These are phyloP conservation scores for Ophiocordyceps camponoti-floridani DNA, from an alignment of 2,329 filamentous ascomycete species.

Conservation along the genomic window DNA sequence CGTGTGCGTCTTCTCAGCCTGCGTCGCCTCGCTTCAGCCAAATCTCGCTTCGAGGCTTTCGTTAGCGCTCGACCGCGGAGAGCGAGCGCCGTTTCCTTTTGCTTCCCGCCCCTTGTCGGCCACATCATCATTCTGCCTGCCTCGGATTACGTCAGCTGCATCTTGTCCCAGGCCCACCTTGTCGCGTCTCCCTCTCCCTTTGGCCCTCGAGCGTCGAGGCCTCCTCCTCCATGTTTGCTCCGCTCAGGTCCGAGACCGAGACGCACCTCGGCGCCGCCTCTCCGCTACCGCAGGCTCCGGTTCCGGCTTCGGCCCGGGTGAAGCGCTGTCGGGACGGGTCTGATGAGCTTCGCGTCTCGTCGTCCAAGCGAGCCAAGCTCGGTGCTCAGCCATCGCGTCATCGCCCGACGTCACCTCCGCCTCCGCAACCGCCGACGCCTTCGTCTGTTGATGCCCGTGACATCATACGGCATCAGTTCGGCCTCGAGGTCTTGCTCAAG, in stretches of 20 bases:
- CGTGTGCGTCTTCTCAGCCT: slow-evolving; percentile 10
- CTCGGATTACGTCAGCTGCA: slow-evolving; percentile 17
- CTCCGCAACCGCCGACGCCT: background rate
- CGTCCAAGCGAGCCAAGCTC: slow-evolving; percentile 24
- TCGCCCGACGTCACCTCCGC: background rate
- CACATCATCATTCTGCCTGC: slow-evolving; percentile 13
- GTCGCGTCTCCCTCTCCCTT: background rate
- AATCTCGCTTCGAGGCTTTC: slow-evolving; percentile 22
- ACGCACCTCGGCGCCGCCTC: slow-evolving; percentile 1
- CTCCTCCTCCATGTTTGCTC: background rate
- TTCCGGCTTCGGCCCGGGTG: slow-evolving; percentile 7
- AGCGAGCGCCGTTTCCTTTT: slow-evolving; percentile 22
- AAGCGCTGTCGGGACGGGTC: slow-evolving; percentile 19
- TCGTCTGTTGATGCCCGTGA: slow-evolving; percentile 38
- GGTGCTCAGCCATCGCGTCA: slow-evolving; percentile 7
- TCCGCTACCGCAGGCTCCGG: background rate
- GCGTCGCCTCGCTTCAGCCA: slow-evolving; percentile 1
- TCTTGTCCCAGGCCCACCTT: background rate
- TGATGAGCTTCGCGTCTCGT: slow-evolving; percentile 11
- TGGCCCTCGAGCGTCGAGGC: background rate
- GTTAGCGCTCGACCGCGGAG: slow-evolving; percentile 27
- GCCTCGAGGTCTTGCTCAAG: slow-evolving; percentile 81
- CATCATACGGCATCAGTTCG: slow-evolving; percentile 70
- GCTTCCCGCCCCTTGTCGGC: slow-evolving; percentile 3
- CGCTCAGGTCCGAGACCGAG: background rate